Percentiles rank a stretch among this genome's conserved stretches.
phyloP scores from a whole-genome alignment of 1,284 basidiomycete species.

The Ganoderma sinense region DNA sequence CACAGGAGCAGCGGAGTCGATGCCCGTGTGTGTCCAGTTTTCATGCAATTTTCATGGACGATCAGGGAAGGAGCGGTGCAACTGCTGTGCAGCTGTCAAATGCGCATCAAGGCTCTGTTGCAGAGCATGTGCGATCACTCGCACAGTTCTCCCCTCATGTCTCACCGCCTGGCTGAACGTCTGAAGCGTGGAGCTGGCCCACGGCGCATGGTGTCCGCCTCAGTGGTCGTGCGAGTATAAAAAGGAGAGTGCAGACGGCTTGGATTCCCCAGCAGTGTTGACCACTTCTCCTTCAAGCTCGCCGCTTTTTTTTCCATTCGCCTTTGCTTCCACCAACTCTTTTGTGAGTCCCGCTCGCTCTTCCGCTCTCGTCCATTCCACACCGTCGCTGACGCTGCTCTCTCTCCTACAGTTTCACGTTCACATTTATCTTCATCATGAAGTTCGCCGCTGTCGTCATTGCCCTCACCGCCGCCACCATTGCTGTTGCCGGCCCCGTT shows the following conservation, averaged over 20 bases:
- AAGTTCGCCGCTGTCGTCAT: background rate
- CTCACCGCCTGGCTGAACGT: background rate
- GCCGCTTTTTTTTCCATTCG: background rate
- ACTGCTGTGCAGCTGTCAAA: background rate
- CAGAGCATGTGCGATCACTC: background rate
- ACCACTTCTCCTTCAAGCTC: background rate
- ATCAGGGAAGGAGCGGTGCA: background rate
- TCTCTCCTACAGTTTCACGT: background rate
- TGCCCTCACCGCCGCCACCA: background rate
- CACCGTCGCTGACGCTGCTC: background rate
- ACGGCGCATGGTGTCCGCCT: background rate
- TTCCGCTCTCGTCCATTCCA: background rate
- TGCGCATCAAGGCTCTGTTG: background rate
- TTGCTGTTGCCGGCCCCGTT: background rate
- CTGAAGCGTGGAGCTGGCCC: background rate
- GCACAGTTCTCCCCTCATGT: background rate
- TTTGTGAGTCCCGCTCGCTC: background rate
- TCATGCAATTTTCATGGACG: background rate
- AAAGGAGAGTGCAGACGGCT: background rate
- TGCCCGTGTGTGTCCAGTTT: background rate
- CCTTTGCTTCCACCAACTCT: slow-evolving; percentile 2
- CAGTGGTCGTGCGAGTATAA: background rate
- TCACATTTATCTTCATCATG: background rate
- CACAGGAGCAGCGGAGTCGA: slow-evolving; percentile 24
- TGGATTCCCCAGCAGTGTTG: background rate